Evolutionary conservation across 1,284 basidiomycete species (phyloP), one percentile per base, ranked within the genome.

Genomic region (Boletellus deceptivus): DNA sequence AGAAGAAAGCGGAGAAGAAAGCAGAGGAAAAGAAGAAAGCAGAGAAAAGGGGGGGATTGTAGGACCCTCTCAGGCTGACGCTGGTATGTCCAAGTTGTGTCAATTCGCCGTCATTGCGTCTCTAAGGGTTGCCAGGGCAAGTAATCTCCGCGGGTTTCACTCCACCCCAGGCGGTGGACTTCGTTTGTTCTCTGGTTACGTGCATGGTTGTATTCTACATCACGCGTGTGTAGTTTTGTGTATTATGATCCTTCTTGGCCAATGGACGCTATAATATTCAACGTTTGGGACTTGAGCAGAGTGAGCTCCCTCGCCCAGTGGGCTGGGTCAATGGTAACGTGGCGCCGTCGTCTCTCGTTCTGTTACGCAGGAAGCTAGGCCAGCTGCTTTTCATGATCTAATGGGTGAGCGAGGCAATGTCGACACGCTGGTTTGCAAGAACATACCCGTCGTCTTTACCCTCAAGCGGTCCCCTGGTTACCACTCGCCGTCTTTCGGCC

Each of bases 401-500:
- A 16, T n/a, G 1, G 34, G 16, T 54, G 33, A 53, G 38, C 20
- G 18, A 17, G 44, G 33, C 20, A 36, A 29, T 25, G 9, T 37
- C 7, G 3, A 13, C 25, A 11, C 1, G 10, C 9, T 35, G 9
- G 18, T 33, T 14, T 22, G 16, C 22, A 25, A 24, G 6, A 8
- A 50, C 64, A 18, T 42, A 64, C 67, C 49, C 35, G 37, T 43
- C 34, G 37, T 43, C 34, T 31, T 31, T 11, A 31, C 51, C 25
- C 43, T 27, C 50, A 34, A 35, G 56, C 42, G 5, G 50, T 46
- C 38, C 54, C 20, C 47, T 43, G 50, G 31, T 46, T 39, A 11
- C 16, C 43, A 5, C 43, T 49, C 17, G 22, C 20, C 6, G 43
- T 6, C 49, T 58, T 70, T 46, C 43, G 62, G 11, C 68, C 68